Evolutionary conservation across 148 eudicot species (phyloP).

Genomic region (Heliamphora exappendiculata): DNA sequence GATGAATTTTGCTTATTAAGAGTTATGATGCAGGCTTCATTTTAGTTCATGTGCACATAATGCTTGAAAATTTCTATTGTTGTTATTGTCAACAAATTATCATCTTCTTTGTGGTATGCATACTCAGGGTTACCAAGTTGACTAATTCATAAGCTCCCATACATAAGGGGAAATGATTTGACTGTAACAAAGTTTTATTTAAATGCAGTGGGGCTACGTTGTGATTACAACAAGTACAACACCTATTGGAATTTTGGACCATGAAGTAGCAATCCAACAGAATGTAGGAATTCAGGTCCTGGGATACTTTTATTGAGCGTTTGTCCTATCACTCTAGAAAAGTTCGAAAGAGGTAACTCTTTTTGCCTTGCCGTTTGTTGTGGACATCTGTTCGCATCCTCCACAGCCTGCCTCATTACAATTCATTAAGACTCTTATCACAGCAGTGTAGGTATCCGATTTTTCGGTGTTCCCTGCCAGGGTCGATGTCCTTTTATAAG

Average conservation of each 20-base stretch:
- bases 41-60: not conserved
- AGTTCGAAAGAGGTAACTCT: not conserved
- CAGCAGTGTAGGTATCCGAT: no score
- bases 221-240: slow-evolving; percentile 82
- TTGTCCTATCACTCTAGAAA: not conserved
- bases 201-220: slow-evolving; percentile 86
- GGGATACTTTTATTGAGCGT: slow-evolving; percentile 62
- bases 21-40: not conserved
- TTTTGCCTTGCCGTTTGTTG: not conserved
- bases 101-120: not conserved
- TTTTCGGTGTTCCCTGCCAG: no score
- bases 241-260: slow-evolving; percentile 86
- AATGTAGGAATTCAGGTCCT: slow-evolving; percentile 89
- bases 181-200: slow-evolving; percentile 3
- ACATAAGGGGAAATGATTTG: not conserved
- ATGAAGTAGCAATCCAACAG: slow-evolving; percentile 83
- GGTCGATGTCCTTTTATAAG: no score
- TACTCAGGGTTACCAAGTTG: not conserved
- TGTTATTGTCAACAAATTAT: not conserved
- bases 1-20: not conserved
- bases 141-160: not conserved
- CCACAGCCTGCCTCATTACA: not conserved
- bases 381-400: not conserved
- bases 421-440: not conserved
- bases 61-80: not conserved